Base-by-base conservation (phyloP, 2,329 filamentous ascomycete species). In the Neurospora sp. region DNA sequence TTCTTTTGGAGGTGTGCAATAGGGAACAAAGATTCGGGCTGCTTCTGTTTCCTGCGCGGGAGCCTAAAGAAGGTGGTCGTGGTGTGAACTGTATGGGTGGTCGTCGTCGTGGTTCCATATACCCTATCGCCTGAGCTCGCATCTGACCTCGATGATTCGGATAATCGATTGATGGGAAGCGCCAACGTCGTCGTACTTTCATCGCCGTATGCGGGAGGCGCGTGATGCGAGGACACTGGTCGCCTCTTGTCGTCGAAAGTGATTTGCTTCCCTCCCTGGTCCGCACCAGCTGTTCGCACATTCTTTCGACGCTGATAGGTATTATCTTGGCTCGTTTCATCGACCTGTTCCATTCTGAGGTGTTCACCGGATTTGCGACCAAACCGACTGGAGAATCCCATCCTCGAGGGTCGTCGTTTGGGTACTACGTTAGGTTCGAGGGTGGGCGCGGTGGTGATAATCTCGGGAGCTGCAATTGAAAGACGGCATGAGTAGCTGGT, bases 381-480 rank as follows among this genome's bases (percentile, higher is more conserved):
- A 5, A 86, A 81, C 41, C 84, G 84, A 68, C 83, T 80, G 33
- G 85, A 82, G 23, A 89, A 80, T 74, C 83, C 85, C 72, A 88
- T 82, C 52, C 87, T 83, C 39, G 86, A 85, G 52, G 83, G 79
- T 73, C 86, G 88, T 78, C 86, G 89, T 67, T 83, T 85, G 71
- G 83, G 78, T 67, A 78, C 74, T 41, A 83, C 83, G 23, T 33
- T 33, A 6, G 88, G 77, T 68, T 91, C 87, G 74, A 89, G 86
- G 8, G 93, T 96, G 10, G 96, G 94, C 17, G 94, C 92, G 11
- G 95, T 98, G 67, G 92, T 97, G 79, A 98, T 96, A 78, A 98
- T 98, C 74, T 87, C 84, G 66, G 88, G 88, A 72, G 88, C 88
- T 90, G 75, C 66, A 74, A 57, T 66, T 62, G 4, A 62, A 36